phyloP scores from a whole-genome alignment of 192 early-diverging fungal genomes.

The Entomortierella parvispora region DNA sequence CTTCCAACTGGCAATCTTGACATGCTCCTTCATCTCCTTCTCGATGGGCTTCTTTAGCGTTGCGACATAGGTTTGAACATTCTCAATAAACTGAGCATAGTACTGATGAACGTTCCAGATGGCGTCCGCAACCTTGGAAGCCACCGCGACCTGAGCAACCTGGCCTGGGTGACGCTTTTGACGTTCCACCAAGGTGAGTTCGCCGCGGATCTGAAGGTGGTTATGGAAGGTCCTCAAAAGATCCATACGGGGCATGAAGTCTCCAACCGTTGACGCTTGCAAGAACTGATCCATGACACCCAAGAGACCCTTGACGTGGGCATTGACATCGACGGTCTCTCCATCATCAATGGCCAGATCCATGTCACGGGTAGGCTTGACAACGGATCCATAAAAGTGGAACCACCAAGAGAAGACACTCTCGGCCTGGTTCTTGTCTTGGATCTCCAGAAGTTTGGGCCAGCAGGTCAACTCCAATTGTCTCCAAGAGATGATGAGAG shows the following conservation, averaged over 20 bases:
- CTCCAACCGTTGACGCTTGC: slow-evolving; percentile 78
- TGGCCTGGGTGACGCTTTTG: slow-evolving; percentile 32
- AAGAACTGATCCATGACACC: slow-evolving; percentile 85
- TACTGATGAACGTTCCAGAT: slow-evolving; percentile 82
- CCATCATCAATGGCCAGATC: slow-evolving; percentile 48
- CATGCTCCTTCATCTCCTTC: slow-evolving; percentile 92
- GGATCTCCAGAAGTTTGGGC: slow-evolving; percentile 84
- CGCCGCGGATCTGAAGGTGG: slow-evolving; percentile 60
- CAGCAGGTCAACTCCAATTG: slow-evolving; percentile 91
- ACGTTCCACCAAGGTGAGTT: slow-evolving; percentile 33
- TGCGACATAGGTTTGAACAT: slow-evolving; percentile 66
- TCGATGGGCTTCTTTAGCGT: slow-evolving; percentile 76
- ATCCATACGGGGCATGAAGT: slow-evolving; percentile 80
- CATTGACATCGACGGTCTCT: slow-evolving; percentile 29
- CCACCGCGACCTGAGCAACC: slow-evolving; percentile 27
- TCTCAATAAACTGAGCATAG: slow-evolving; percentile 79
- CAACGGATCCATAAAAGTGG: slow-evolving; percentile 75
- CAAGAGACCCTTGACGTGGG: slow-evolving; percentile 62
- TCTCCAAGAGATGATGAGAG: slow-evolving; percentile 89
- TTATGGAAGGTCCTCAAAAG: slow-evolving; percentile 72
- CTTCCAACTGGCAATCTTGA: slow-evolving; percentile 97
- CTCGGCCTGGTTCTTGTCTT: slow-evolving; percentile 76
- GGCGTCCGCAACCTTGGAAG: slow-evolving; percentile 56
- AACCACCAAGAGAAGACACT: slow-evolving; percentile 90
- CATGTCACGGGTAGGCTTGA: slow-evolving; percentile 55